Base-by-base conservation (phyloP, 768 basidiomycete species). In the Tricholomella constricta region DNA sequence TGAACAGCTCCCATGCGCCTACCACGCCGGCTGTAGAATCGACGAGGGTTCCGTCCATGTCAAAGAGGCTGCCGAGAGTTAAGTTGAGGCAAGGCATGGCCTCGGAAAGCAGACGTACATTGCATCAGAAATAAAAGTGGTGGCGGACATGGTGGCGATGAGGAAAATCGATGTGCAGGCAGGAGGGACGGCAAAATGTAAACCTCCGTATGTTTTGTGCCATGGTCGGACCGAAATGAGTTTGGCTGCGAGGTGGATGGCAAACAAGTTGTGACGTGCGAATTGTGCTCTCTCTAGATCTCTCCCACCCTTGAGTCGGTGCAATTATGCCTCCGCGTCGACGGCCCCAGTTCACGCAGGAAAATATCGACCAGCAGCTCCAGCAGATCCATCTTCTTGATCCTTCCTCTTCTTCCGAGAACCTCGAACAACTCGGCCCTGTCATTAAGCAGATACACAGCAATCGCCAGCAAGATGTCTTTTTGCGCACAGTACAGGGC, bases 371-470 rank as follows among this genome's bases (percentile, higher is more conserved):
- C 77, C 85, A 89, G 66, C 92, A 95, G 69, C 79, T 95, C 9
- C 91, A 93, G 66, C 91, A 94, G 70, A 93, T 94, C 57, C 91
- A 94, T 68, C 80, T 94, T 8, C 83, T 94, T 20, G 91, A 94
- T 73, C 81, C 88, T 17, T 88, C 90, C 1, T 94, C 91, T 2
- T 87, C 89, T 35, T 88, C 91, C 15, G 95, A 97, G 73, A 98
- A 97, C 69, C 81, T 97, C 34, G 95, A 98, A 72, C 92, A 96
- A 60, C 85, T 98, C 12, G 94, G 91, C 22, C 95, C 95, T 27
- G 85, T 98, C 31, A 93, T 98, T 69, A 94, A 93, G 69, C 91
- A 94, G 59, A 91, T 97, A 59, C 88, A 95, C 71, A 82, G 85
- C 59, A 90, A 84, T 66, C 78, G 89, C 46, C 89, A 91, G 61